phyloP scores from a whole-genome alignment of 257 asterid genomes.

The Gardenia jasminoides region DNA sequence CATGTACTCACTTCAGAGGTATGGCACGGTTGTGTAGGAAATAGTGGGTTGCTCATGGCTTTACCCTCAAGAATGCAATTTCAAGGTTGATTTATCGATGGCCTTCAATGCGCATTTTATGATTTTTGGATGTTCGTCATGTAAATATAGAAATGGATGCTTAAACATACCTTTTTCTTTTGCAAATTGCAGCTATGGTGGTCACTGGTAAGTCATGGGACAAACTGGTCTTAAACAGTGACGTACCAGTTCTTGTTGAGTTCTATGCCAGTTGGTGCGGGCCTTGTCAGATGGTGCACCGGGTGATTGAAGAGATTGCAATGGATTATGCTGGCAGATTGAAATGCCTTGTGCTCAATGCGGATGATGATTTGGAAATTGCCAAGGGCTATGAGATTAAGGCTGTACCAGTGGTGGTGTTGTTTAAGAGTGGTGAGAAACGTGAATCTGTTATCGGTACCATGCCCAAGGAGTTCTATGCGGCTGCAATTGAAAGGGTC shows the following conservation, averaged over 20 bases:
- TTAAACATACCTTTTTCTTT: neutral
- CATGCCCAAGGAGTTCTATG: constrained; percentile 88
- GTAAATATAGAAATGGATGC: neutral
- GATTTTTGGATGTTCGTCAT: neutral
- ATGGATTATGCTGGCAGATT: constrained; percentile 68
- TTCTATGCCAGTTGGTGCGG: constrained; percentile 94
- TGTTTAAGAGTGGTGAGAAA: constrained; percentile 79
- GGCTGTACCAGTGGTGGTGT: constrained; percentile 86
- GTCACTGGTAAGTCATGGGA: constrained; percentile 80
- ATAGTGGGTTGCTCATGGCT: neutral
- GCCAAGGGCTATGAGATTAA: constrained; percentile 70
- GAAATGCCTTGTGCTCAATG: constrained; percentile 67
- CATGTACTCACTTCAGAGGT: neutral
- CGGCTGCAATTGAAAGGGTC: constrained; percentile 75
- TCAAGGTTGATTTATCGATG: too few relatives aligned
- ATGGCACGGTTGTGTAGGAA: neutral
- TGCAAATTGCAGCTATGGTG: constrained; percentile 45
- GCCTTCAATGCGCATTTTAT: neutral
- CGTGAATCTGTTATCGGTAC: constrained; percentile 64
- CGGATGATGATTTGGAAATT: constrained; percentile 56
- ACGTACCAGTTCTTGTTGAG: constrained; percentile 75
- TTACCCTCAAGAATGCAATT: neutral
- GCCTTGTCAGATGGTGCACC: constrained; percentile 91
- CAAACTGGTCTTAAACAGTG: constrained; percentile 55
- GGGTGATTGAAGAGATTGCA: constrained; percentile 83